Conservation (phyloP, 2,329 filamentous ascomycete species). For the Phyllosticta citribraziliensis region DNA sequence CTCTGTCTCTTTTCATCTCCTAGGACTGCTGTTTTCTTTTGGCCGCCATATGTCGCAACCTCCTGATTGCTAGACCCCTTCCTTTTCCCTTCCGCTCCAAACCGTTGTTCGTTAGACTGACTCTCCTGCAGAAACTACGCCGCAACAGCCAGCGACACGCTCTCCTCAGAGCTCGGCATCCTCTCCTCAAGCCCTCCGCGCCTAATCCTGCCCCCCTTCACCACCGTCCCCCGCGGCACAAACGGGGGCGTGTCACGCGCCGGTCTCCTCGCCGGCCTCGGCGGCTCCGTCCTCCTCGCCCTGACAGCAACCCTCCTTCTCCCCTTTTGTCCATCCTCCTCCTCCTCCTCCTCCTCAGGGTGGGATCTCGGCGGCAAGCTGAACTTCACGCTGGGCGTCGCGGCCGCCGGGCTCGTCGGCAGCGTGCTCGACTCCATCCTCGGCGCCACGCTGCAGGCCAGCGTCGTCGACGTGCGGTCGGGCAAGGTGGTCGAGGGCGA, state of each 20-base stretch:
- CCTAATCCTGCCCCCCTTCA: slow-evolving; percentile 74
- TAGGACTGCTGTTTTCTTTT: not conserved
- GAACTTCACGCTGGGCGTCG: slow-evolving; percentile 45
- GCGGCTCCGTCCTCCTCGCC: slow-evolving; percentile 63
- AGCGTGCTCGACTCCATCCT: slow-evolving; percentile 82
- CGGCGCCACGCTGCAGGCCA: slow-evolving; percentile 75
- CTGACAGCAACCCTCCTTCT: slow-evolving; percentile 57
- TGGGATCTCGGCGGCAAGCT: slow-evolving; percentile 48
- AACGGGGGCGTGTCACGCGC: slow-evolving; percentile 80
- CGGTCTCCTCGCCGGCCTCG: slow-evolving; percentile 62
- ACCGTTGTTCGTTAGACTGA: slow-evolving; percentile 27
- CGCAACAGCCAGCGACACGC: slow-evolving; percentile 84
- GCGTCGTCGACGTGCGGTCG: slow-evolving; percentile 70
- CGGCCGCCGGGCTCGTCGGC: slow-evolving; percentile 64
- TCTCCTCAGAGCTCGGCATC: slow-evolving; percentile 91
- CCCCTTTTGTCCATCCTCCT: slow-evolving; percentile 48
- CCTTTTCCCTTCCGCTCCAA: slow-evolving; percentile 32
- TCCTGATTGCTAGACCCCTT: not conserved
- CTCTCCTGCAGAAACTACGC: slow-evolving; percentile 62
- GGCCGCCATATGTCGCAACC: too few relatives aligned
- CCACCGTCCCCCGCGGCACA: slow-evolving; percentile 77
- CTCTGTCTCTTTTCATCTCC: slow-evolving; percentile 17
- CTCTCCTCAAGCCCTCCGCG: slow-evolving; percentile 66
- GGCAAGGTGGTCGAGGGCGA: slow-evolving; percentile 85
- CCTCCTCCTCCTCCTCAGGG: not conserved